A percentile compares a stretch with the other conserved stretches of the same genome.
Evolutionary conservation across 2,329 filamentous ascomycete genomes (phyloP).

Genomic region (Neofusicoccum parvum): DNA sequence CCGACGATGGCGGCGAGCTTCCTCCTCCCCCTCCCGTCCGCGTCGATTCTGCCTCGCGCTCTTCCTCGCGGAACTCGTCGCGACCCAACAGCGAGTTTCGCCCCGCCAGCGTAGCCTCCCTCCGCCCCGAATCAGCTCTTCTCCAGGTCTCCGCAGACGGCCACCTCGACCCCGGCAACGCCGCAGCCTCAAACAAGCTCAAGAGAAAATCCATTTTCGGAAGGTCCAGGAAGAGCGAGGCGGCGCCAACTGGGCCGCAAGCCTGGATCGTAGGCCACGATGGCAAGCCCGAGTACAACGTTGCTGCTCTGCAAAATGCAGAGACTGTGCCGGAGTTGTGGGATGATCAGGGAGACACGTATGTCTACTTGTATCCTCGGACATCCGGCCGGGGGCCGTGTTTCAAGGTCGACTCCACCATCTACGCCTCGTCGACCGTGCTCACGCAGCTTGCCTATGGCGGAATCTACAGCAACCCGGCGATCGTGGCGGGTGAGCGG

Average conservation of each 20-base stretch:
- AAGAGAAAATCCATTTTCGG: constrained; percentile 39
- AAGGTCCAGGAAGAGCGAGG: constrained; percentile 29
- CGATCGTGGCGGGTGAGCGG: constrained; percentile 25
- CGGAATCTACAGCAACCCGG: constrained; percentile 47
- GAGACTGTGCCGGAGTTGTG: constrained; percentile 62
- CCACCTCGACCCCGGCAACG: constrained; percentile 17
- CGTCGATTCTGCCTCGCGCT: constrained; percentile 18
- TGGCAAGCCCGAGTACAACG: constrained; percentile 59
- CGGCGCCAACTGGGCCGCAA: constrained; percentile 33
- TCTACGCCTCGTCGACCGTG: constrained; percentile 59
- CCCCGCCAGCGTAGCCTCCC: constrained; percentile 5
- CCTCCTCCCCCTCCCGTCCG: constrained; percentile 13
- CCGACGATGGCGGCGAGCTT: constrained; percentile 19
- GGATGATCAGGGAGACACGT: constrained; percentile 64
- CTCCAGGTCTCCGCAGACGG: constrained; percentile 18
- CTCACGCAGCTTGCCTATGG: constrained; percentile 60
- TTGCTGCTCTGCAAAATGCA: constrained; percentile 52
- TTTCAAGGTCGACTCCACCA: constrained; percentile 62
- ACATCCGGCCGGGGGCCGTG: constrained; percentile 59
- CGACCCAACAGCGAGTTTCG: constrained; percentile 2
- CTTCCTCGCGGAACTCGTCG: constrained; percentile 14
- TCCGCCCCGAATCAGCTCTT: constrained; percentile 16
- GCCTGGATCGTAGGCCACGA: constrained; percentile 64
- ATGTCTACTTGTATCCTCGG: constrained; percentile 64
- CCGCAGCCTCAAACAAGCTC: constrained; percentile 31